Conservation (phyloP, 495 filamentous ascomycete genomes). For the Trichoderma erinaceum region DNA sequence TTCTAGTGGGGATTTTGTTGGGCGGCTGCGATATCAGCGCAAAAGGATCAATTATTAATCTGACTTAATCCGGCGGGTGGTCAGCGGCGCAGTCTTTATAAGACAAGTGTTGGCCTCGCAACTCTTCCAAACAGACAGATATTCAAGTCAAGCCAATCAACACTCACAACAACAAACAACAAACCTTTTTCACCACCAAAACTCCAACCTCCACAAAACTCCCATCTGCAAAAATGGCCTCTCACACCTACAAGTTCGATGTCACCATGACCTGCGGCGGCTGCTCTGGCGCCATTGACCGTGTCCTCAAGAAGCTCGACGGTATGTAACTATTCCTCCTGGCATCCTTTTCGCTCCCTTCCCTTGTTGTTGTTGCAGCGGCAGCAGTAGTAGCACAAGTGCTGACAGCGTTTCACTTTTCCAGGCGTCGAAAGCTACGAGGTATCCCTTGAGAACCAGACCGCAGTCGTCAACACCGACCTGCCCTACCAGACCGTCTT, state of each 20-base stretch:
- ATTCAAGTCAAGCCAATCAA: too few relatives aligned
- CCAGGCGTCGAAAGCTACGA: conserved; percentile 81
- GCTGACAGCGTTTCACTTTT: not conserved
- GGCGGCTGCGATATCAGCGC: not conserved
- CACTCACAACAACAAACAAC: too few relatives aligned
- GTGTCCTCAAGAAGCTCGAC: conserved; percentile 92
- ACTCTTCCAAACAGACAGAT: not conserved
- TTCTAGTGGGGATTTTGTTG: not conserved
- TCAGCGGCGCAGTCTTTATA: not conserved
- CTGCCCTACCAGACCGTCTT: conserved; percentile 76
- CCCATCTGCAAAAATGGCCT: conserved; percentile 33
- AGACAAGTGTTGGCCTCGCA: not conserved
- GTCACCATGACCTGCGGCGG: conserved; percentile 61
- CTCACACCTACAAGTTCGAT: conserved; percentile 59
- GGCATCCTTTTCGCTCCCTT: not conserved
- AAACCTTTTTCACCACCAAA: too few relatives aligned
- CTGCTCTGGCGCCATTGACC: conserved; percentile 63
- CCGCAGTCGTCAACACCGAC: conserved; percentile 64
- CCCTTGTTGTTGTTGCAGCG: not conserved
- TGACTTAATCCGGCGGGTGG: not conserved
- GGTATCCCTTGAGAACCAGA: conserved; percentile 79
- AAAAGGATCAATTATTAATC: not conserved
- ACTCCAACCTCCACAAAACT: too few relatives aligned
- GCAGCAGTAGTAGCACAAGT: too few relatives aligned
- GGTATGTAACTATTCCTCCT: conserved; percentile 47